Evolutionary conservation across 2,329 filamentous ascomycete species (phyloP).

Genomic region (Coniochaeta sp.): DNA sequence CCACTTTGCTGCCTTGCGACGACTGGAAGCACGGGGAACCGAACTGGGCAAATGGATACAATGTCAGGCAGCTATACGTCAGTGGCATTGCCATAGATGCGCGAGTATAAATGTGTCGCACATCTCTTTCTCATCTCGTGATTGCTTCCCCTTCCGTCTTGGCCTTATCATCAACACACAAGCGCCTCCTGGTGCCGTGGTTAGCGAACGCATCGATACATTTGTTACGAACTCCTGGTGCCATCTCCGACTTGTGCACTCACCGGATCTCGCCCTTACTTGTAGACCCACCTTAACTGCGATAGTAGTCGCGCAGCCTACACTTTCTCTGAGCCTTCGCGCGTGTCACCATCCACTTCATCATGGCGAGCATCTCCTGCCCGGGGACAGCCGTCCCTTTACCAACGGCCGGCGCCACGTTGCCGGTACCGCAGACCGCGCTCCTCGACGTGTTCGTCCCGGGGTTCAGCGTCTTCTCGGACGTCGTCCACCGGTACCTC

Average conservation of each 20-base stretch:
- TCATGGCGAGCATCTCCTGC: not conserved
- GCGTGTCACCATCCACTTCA: too few relatives aligned
- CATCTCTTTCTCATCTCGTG: not conserved
- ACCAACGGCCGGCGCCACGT: not conserved
- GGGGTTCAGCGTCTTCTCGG: conserved; percentile 52
- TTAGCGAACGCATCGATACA: not conserved
- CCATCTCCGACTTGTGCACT: too few relatives aligned
- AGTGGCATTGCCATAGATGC: not conserved
- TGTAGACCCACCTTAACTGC: too few relatives aligned
- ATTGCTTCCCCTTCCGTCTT: not conserved
- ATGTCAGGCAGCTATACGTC: not conserved
- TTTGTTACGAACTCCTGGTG: not conserved
- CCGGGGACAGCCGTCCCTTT: not conserved
- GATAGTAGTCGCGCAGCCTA: too few relatives aligned
- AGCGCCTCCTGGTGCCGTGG: not conserved
- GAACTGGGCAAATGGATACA: too few relatives aligned
- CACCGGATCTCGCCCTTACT: not conserved
- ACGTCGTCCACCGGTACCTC: conserved; percentile 45
- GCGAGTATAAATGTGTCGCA: not conserved
- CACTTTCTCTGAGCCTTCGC: too few relatives aligned
- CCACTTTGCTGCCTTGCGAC: not conserved
- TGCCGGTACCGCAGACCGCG: conserved; percentile 27
- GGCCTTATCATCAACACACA: not conserved
- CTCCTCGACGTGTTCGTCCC: conserved; percentile 59
- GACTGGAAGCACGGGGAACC: not conserved